Conservation (phyloP, 108 stramenopile genomes). For the Cyclotella sp. region DNA sequence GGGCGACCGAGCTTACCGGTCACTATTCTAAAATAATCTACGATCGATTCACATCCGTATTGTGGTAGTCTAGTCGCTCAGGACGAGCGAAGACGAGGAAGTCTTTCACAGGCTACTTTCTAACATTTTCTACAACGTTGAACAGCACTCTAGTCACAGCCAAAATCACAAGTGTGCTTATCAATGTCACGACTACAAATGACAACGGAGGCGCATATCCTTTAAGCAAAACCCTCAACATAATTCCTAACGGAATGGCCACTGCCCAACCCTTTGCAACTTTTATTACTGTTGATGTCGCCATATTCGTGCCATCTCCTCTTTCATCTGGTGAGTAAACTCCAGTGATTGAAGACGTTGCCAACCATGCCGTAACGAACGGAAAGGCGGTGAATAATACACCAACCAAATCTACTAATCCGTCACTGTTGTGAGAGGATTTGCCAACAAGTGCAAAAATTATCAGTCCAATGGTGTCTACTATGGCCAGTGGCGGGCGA, state of each 20-base stretch:
- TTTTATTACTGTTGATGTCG: conserved; percentile 24
- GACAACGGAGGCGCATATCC: conserved; percentile 72
- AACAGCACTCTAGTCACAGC: conserved; percentile 38
- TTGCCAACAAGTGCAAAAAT: conserved; percentile 70
- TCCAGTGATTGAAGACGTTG: conserved; percentile 57
- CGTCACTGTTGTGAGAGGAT: conserved; percentile 62
- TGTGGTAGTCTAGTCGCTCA: too few species aligned
- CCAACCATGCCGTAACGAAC: conserved; percentile 59
- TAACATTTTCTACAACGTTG: conserved; percentile 39
- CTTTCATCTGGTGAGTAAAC: conserved; percentile 53
- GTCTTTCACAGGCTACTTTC: too few species aligned
- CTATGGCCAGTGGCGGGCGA: conserved; percentile 59
- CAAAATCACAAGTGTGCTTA: conserved; percentile 68
- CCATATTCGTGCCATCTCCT: conserved; percentile 21
- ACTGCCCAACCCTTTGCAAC: conserved; percentile 67
- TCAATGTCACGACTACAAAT: conserved; percentile 71
- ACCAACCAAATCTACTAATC: conserved; percentile 48
- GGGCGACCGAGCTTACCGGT: too few species aligned
- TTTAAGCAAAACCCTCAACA: conserved; percentile 60
- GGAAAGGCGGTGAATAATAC: conserved; percentile 59
- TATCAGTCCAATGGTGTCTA: conserved; percentile 54
- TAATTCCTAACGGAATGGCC: conserved; percentile 67
- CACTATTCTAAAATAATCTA: too few species aligned
- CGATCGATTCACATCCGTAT: too few species aligned
- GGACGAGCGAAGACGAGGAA: too few species aligned